Evolutionary conservation across 192 early-diverging fungal species (phyloP).

Genomic region (Backusella mclennaniae): DNA sequence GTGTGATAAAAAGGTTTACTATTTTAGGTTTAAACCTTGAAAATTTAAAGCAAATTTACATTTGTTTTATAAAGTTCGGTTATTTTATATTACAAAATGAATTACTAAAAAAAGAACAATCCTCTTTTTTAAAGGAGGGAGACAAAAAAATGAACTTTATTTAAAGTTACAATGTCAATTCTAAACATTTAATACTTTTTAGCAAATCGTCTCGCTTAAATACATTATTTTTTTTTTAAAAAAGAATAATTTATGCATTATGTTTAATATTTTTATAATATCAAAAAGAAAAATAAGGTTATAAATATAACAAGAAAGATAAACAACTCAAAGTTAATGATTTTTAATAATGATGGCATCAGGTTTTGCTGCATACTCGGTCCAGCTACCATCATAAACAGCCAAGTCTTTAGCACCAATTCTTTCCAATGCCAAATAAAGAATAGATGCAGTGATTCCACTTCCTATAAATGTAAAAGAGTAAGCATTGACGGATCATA

Average conservation of each 20-base stretch:
- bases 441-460: constrained; percentile 82
- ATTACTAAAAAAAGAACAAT: too few species aligned
- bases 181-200: neutral
- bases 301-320: neutral
- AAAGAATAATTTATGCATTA: neutral
- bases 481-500: neutral
- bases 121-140: too few species aligned
- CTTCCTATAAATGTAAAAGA: constrained; percentile 39
- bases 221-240: neutral
- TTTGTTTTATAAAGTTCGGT: too few species aligned
- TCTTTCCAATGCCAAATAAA: constrained; percentile 76
- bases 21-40: too few species aligned
- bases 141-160: neutral
- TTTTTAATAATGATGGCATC: constrained; percentile 68
- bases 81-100: too few species aligned
- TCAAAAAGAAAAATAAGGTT: too few species aligned
- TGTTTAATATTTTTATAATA: neutral
- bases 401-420: constrained; percentile 64
- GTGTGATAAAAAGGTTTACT: too few species aligned
- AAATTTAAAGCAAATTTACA: too few species aligned
- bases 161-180: neutral
- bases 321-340: constrained; percentile 4
- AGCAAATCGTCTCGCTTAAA: neutral
- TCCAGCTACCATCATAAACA: constrained; percentile 91
- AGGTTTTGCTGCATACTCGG: constrained; percentile 77